phyloP scores from a whole-genome alignment of 352 stramenopile genomes.

The Aphanomyces stellatus region DNA sequence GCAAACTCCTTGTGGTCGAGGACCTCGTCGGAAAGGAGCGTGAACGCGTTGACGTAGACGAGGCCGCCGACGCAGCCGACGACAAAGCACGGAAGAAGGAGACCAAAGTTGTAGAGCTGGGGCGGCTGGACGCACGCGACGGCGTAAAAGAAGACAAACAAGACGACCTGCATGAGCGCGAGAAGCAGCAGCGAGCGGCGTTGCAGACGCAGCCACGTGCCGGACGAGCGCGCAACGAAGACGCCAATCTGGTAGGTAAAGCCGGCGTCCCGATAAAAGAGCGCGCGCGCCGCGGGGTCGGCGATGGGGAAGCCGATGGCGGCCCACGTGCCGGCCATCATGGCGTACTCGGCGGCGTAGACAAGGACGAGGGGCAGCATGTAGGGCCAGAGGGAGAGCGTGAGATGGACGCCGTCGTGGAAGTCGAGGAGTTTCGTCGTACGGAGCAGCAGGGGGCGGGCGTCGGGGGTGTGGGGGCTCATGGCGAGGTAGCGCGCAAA shows the following conservation, averaged over 20 bases:
- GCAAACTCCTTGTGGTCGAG: constrained; percentile 77
- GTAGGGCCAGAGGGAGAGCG: constrained; percentile 82
- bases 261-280: constrained; percentile 87
- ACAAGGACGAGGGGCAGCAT: constrained; percentile 87
- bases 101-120: constrained; percentile 78
- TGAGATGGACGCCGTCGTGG: constrained; percentile 56
- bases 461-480: background rate
- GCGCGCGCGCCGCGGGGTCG: constrained; percentile 47
- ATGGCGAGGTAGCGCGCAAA: constrained; percentile 26
- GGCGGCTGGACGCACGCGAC: constrained; percentile 56
- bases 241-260: constrained; percentile 90
- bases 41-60: constrained; percentile 91
- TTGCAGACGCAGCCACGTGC: constrained; percentile 20
- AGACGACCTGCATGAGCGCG: constrained; percentile 65
- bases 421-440: constrained; percentile 7
- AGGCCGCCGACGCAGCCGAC: constrained; percentile 82
- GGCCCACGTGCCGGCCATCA: constrained; percentile 91
- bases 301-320: constrained; percentile 90
- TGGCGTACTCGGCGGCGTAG: constrained; percentile 91
- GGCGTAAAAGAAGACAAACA: constrained; percentile 83
- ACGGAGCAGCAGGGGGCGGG: background rate
- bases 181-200: constrained; percentile 35
- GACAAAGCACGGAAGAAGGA: constrained; percentile 77
- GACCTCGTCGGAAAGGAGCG: constrained; percentile 78
- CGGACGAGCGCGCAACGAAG: constrained; percentile 87